These are phyloP conservation scores for Pseudisothecium myosuroides DNA, from an alignment of 225 moss, liverwort and hornwort species.

Conservation along the genomic window DNA sequence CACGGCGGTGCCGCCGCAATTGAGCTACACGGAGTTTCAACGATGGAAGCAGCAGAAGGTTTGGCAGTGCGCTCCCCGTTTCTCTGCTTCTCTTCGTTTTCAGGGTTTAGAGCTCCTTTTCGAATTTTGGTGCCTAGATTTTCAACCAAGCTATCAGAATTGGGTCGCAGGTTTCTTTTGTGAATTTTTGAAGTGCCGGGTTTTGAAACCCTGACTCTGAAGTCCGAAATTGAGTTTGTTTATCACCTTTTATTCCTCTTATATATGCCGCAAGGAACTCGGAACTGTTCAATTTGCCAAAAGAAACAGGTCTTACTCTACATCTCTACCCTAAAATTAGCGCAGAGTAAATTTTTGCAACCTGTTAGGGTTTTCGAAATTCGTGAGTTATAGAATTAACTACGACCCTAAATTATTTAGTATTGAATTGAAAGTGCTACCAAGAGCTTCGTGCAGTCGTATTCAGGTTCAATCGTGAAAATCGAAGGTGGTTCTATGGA, in stretches of 20 bases:
- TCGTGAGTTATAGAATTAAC: neutral
- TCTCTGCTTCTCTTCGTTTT: neutral
- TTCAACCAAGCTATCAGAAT: neutral
- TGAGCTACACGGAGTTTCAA: conserved; percentile 33
- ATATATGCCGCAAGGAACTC: neutral
- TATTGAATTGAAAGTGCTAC: neutral
- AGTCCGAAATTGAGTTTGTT: neutral
- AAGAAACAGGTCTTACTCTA: neutral
- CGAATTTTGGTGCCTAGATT: no score
- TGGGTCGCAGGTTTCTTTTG: neutral
- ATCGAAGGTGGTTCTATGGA: neutral
- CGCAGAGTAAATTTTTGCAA: neutral
- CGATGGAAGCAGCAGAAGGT: conserved; percentile 42
- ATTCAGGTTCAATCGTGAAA: neutral
- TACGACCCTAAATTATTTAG: neutral
- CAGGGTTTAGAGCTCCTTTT: neutral
- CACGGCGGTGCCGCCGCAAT: neutral
- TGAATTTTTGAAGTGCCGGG: neutral
- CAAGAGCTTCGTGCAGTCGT: neutral
- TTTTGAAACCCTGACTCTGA: neutral
- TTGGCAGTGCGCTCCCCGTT: neutral
- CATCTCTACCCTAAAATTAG: neutral
- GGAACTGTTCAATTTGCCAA: neutral
- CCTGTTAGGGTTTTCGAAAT: neutral
- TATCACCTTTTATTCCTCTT: neutral